Evolutionary conservation across 2,329 filamentous ascomycete species (phyloP).

Genomic region (Colletotrichum australisinense): DNA sequence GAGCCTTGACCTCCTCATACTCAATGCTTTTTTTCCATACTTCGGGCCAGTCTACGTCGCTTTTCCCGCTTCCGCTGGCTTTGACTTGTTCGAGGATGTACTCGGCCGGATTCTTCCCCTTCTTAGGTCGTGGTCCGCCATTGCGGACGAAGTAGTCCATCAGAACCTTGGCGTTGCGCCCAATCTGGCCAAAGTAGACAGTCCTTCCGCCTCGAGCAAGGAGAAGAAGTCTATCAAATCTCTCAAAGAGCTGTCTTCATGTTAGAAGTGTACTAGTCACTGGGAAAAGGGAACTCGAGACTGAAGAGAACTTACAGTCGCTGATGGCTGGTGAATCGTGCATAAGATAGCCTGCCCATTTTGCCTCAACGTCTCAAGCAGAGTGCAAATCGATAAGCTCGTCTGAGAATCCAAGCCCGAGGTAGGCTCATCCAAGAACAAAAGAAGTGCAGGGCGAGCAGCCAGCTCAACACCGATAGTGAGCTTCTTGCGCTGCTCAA

Average conservation of each 20-base stretch:
- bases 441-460: conserved; percentile 77
- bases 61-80: conserved; percentile 63
- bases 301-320: conserved; percentile 40
- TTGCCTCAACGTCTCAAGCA: conserved; percentile 73
- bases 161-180: conserved; percentile 59
- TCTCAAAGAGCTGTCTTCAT: conserved; percentile 52
- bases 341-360: conserved; percentile 62
- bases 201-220: conserved; percentile 65
- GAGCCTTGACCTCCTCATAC: conserved; percentile 43
- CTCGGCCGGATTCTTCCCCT: conserved; percentile 73
- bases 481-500: conserved; percentile 64
- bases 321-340: conserved; percentile 63
- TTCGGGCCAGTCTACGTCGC: conserved; percentile 54
- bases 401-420: conserved; percentile 81
- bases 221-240: conserved; percentile 68
- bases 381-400: conserved; percentile 77
- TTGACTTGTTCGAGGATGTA: conserved; percentile 68
- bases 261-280: not conserved
- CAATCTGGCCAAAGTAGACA: conserved; percentile 70
- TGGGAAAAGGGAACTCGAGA: not conserved
- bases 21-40: conserved; percentile 51
- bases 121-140: conserved; percentile 63
- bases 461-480: conserved; percentile 83
- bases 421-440: conserved; percentile 83
- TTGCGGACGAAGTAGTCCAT: conserved; percentile 71